phyloP scores from a whole-genome alignment of 768 basidiomycete species.

The Podaxis sp. region DNA sequence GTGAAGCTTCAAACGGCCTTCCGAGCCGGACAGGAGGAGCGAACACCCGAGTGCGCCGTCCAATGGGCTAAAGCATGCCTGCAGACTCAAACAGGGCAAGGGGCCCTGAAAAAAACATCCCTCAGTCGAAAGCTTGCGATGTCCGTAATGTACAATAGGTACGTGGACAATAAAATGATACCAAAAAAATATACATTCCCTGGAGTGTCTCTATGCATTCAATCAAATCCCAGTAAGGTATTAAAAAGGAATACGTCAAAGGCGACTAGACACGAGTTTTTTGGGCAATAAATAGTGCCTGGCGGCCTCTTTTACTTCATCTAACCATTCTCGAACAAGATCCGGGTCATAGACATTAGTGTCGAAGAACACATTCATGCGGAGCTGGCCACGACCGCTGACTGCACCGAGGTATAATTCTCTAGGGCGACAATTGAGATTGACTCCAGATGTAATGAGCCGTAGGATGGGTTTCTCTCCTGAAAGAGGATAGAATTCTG shows the following conservation, averaged over 20 bases:
- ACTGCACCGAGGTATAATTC: slow-evolving; percentile 45
- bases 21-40: neutral
- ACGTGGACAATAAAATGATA: too few relatives aligned
- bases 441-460: slow-evolving; percentile 11
- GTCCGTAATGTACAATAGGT: too few relatives aligned
- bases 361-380: slow-evolving; percentile 36
- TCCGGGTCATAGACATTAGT: slow-evolving; percentile 39
- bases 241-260: neutral
- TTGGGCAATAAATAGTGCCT: slow-evolving; percentile 25
- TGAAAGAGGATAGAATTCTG: slow-evolving; percentile 30
- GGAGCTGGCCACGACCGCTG: slow-evolving; percentile 27
- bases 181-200: neutral
- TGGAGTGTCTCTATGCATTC: neutral
- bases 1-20: neutral
- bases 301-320: slow-evolving; percentile 33
- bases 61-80: neutral
- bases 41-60: neutral
- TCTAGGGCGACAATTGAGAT: slow-evolving; percentile 38
- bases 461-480: slow-evolving; percentile 4
- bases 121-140: too few relatives aligned
- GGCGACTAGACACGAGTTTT: neutral
- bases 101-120: neutral
- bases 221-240: neutral
- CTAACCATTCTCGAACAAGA: slow-evolving; percentile 42
- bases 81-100: neutral